Evolutionary conservation across 768 basidiomycete genomes (phyloP).

Genomic region (Lactifluus echinatus): DNA sequence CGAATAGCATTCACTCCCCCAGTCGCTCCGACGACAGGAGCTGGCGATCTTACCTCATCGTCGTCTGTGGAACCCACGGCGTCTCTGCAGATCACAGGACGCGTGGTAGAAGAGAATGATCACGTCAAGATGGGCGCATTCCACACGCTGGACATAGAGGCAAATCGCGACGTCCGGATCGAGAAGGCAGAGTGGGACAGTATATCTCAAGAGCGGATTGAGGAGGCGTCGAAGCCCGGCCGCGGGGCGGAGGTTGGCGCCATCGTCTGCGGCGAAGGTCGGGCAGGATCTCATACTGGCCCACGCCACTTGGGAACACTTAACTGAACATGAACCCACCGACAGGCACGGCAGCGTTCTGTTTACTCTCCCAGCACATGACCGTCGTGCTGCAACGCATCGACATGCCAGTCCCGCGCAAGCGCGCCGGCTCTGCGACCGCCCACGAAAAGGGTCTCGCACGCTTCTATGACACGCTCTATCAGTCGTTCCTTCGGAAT

Average conservation of each 20-base stretch:
- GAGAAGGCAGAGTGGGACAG: slow-evolving; percentile 96
- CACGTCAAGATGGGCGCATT: slow-evolving; percentile 89
- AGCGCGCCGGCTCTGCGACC: slow-evolving; percentile 70
- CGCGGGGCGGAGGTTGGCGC: slow-evolving; percentile 95
- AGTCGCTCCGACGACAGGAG: slow-evolving; percentile 39
- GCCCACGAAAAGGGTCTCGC: slow-evolving; percentile 89
- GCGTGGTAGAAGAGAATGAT: slow-evolving; percentile 76
- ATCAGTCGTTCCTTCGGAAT: slow-evolving; percentile 80
- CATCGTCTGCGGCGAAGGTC: slow-evolving; percentile 91
- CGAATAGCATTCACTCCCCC: slow-evolving; percentile 77
- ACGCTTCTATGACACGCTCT: slow-evolving; percentile 78
- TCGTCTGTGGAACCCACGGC: slow-evolving; percentile 34
- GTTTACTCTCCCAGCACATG: slow-evolving; percentile 94
- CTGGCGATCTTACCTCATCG: slow-evolving; percentile 26
- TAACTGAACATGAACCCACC: background rate
- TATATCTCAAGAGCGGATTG: slow-evolving; percentile 68
- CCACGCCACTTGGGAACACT: too few relatives aligned
- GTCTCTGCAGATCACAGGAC: slow-evolving; percentile 78
- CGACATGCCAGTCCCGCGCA: slow-evolving; percentile 82
- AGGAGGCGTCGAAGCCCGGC: slow-evolving; percentile 88
- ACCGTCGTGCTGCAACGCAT: slow-evolving; percentile 88
- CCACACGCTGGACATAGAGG: slow-evolving; percentile 91
- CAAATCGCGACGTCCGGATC: slow-evolving; percentile 83
- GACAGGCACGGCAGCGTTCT: slow-evolving; percentile 79
- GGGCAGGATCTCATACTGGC: background rate